Evolutionary conservation across 495 filamentous ascomycete genomes (phyloP).

Genomic region (Penicillium argentinense): DNA sequence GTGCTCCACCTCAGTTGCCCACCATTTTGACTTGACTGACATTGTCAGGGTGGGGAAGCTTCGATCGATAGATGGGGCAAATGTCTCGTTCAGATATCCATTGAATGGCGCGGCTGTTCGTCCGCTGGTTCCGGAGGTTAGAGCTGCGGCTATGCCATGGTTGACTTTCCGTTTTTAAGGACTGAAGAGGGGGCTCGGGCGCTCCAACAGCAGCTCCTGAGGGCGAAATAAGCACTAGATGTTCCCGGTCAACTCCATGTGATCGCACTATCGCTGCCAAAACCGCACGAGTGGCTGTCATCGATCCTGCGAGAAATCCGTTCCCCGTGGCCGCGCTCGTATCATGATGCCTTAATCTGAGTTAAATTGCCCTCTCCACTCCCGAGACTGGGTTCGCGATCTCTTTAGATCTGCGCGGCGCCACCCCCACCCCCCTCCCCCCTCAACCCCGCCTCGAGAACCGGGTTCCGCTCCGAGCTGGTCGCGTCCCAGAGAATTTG

Average conservation of each 20-base stretch:
- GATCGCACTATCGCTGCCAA: background rate
- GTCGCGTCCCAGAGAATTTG: background rate
- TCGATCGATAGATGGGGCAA: background rate
- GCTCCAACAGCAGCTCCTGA: conserved; percentile 10
- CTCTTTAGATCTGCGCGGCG: conserved; percentile 19
- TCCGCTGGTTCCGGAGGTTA: background rate
- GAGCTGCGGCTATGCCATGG: background rate
- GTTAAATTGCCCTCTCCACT: conserved; percentile 19
- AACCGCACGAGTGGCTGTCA: background rate
- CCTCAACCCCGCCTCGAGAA: conserved; percentile 11
- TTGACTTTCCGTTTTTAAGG: background rate
- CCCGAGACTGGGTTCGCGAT: conserved; percentile 10
- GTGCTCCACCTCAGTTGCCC: conserved; percentile 2
- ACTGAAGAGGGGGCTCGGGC: conserved; percentile 9
- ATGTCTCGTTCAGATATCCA: background rate
- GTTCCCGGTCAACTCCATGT: background rate
- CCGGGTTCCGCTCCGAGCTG: background rate
- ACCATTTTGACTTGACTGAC: background rate
- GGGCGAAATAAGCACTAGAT: conserved; percentile 18
- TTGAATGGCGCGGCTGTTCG: background rate
- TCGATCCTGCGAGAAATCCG: conserved; percentile 13
- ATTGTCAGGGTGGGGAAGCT: background rate
- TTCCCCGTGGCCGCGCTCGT: conserved; percentile 8
- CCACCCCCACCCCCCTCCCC: too few relatives aligned
- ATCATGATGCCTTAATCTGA: conserved; percentile 13